Evolutionary conservation across 2,329 filamentous ascomycete genomes (phyloP), one percentile per base, ranked within the genome.

Genomic region (Colletotrichum sp.): DNA sequence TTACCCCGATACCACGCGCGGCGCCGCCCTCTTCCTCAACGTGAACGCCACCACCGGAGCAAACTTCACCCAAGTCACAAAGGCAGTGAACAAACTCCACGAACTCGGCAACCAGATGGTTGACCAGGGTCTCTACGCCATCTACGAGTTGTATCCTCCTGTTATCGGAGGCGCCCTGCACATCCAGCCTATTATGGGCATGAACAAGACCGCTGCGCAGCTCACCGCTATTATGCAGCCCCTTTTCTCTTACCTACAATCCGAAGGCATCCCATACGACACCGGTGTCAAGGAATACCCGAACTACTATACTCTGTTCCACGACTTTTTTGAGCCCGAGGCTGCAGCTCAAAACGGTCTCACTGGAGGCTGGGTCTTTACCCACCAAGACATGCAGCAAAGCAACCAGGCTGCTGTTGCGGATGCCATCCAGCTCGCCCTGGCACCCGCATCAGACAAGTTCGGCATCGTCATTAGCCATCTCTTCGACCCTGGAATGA

Each of bases 1-100:
- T 1, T 87, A 90, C 79, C 82, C 85, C 0, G 76, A 78, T 34
- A 71, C 62, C 5, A 67, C 52, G 8, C 76, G 36, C 8, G 63
- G 69, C 3, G 76, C 76, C 8, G 76, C 55, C 1, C 55, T 78
- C 6, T 78, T 57, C 55, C 68, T 78, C 15, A 76, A 78, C 52
- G 69, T 78, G 28, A 78, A 78, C 36, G 68, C 64, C 4, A 76
- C 77, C n/a, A 70, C 64, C 0, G 72, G 71, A 4, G 71, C 76
- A 2, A 49, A 70, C 26, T 76, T 77, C 52, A 24, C 52, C 2
- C 75, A 75, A 34, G 72, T 77, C 8, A 71, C 55, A 5, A 75
- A 71, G n/a, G 69, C 75, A 3, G 69, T 75, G 24, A 68, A 63
- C 44, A 78, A 75, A 8, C 68, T 78, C 12, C 59, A 78, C 34